These are phyloP conservation scores for Gossypium schwendimanii DNA, from an alignment of 441 rosid genomes.

Conservation along the genomic window DNA sequence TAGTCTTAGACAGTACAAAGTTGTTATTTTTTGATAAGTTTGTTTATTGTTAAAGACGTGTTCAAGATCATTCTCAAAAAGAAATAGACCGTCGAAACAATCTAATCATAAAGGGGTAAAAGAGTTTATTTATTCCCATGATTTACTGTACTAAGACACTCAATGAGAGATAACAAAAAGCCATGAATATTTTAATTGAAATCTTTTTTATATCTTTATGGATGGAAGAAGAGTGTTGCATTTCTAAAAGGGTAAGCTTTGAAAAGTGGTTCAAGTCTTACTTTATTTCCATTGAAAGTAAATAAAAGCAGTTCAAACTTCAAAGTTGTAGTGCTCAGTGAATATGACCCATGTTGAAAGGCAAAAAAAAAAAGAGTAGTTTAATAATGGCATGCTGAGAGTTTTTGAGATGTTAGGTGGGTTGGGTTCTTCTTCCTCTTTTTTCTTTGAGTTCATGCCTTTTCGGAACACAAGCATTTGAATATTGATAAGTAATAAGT, in stretches of 20 bases:
- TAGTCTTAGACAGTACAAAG: accelerated
- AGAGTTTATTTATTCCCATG: no score
- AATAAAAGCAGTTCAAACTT: not conserved
- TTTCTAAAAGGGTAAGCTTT: not conserved
- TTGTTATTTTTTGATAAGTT: no score
- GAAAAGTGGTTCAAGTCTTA: not conserved
- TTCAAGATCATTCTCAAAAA: no score
- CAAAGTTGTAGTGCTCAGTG: not conserved
- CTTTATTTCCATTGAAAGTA: not conserved
- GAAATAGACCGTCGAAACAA: accelerated
- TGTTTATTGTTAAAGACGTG: accelerated
- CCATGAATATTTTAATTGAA: not conserved
- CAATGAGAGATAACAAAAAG: not conserved
- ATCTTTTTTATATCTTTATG: not conserved
- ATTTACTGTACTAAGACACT: no score
- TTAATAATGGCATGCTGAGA: not conserved
- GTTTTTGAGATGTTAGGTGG: not conserved
- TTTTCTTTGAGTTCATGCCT: not conserved
- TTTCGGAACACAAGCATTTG: not conserved
- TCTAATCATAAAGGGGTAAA: no score
- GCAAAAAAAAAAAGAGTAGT: not conserved
- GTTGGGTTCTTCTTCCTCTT: not conserved
- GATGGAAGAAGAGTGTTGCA: not conserved
- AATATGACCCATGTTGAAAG: not conserved
- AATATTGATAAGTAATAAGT: not conserved